Base-by-base conservation (phyloP, 768 basidiomycete species). In the Mycena leptocephala region DNA sequence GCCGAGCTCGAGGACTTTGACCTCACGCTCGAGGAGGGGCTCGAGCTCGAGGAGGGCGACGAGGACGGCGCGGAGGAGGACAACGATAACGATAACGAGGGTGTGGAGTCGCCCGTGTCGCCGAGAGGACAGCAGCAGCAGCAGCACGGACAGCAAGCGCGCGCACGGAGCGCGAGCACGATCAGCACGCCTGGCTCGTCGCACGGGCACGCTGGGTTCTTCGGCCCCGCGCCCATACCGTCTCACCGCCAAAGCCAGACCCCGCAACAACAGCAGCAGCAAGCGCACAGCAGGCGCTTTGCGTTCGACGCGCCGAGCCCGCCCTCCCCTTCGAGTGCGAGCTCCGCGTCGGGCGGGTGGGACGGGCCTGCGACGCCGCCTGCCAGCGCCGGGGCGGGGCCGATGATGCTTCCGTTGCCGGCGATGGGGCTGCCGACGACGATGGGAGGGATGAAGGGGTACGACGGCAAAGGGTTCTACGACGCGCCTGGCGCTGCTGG, bases 241-340 rank as follows among this genome's bases (percentile, higher is more conserved):
- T n/a, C n/a, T n/a, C n/a, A n/a, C n/a, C n/a, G n/a, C n/a, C n/a
- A n/a, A n/a, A n/a, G n/a, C n/a, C n/a, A n/a, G n/a, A n/a, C n/a
- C n/a, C n/a, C 32, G 20, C 32, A 59, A 33, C 6, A 22, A 32
- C 16, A 33, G 32, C 58, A 20, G n/a, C 58, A 35, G 35, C 68
- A 39, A 33, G 24, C 35, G 3, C n/a, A 48, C 20, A 20, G 18
- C 5, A 24, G 39, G 26, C 72, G 72, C 63, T 73, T 73, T 37
- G 72, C 72, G 30, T 73, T 39, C 63, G 72, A 56, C 46, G 61
- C 70, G 2, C 70, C 70, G 33, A n/a, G n/a, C n/a, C 33, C 66
- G n/a, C 30, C 51, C 51, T 35, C 48, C 22, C 51, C 66, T 3
- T 48, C 65, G 7, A 4, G 28, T n/a, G 26, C 64, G 43, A 66